Evolutionary conservation across 441 rosid species (phyloP).

Genomic region (Macaranga tanarius): DNA sequence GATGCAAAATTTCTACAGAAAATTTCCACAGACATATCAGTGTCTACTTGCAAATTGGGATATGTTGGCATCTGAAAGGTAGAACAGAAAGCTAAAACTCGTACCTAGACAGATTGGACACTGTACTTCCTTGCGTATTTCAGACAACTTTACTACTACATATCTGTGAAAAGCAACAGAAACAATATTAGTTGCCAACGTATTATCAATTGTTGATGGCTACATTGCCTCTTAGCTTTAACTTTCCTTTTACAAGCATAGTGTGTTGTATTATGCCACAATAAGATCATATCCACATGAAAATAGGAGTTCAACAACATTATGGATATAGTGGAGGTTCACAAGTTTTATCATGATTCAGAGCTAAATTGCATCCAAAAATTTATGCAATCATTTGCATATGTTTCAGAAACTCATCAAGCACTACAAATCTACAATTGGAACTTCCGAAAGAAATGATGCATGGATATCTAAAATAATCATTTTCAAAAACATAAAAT

Average conservation of each 20-base stretch:
- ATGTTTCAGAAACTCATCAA: background rate
- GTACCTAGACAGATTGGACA: slow-evolving; percentile 83
- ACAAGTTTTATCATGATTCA: background rate
- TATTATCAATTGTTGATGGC: slow-evolving; percentile 2
- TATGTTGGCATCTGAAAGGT: slow-evolving; percentile 2
- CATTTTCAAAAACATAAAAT: background rate
- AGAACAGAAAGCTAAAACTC: slow-evolving; percentile 22
- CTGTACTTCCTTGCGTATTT: slow-evolving; percentile 70
- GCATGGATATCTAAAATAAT: background rate
- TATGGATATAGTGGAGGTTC: background rate
- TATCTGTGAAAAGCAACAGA: slow-evolving; percentile 42
- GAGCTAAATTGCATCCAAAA: background rate
- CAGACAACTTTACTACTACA: slow-evolving; percentile 46
- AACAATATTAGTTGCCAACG: slow-evolving; percentile 11
- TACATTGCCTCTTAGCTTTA: slow-evolving; percentile 6
- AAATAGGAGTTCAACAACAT: background rate
- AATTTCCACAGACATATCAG: background rate
- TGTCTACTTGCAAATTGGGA: slow-evolving; percentile 8
- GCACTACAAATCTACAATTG: too few relatives aligned
- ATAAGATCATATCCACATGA: background rate
- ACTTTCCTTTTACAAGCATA: slow-evolving; percentile 1
- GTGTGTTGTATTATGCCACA: background rate
- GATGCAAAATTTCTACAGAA: background rate
- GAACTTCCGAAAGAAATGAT: background rate
- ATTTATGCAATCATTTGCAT: background rate